Conservation (phyloP, 2,329 filamentous ascomycete species). For the Drechslerella stenobrocha region DNA sequence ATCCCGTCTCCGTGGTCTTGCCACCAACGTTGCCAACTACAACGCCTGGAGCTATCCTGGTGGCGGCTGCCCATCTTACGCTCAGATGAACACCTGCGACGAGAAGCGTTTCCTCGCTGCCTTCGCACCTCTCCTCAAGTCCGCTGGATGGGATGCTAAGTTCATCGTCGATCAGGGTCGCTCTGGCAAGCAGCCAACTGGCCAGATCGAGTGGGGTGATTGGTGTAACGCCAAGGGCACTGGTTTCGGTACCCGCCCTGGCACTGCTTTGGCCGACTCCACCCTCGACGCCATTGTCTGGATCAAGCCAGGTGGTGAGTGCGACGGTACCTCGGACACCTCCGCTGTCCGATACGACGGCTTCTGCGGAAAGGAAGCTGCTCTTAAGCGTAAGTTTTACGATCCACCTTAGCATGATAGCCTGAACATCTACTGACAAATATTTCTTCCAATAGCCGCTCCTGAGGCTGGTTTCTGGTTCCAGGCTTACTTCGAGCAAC, state of each 20-base stretch:
- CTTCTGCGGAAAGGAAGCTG: constrained; percentile 60
- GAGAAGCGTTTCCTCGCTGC: constrained; percentile 56
- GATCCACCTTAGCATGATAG: constrained; percentile 12
- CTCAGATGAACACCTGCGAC: no score
- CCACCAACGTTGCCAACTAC: constrained; percentile 66
- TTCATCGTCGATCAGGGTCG: constrained; percentile 63
- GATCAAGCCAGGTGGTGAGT: constrained; percentile 55
- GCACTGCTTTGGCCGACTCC: constrained; percentile 50
- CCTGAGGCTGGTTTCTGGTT: constrained; percentile 58
- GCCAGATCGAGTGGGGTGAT: constrained; percentile 60
- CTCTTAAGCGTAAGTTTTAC: constrained; percentile 54
- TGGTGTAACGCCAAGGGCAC: constrained; percentile 57
- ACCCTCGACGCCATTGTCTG: constrained; percentile 55
- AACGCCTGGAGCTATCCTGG: constrained; percentile 55
- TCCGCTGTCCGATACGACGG: constrained; percentile 61
- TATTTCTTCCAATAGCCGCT: constrained; percentile 56
- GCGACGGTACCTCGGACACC: constrained; percentile 60
- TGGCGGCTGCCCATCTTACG: constrained; percentile 57
- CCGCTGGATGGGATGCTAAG: constrained; percentile 55
- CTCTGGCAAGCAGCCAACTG: constrained; percentile 60
- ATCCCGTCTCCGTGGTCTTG: constrained; percentile 61
- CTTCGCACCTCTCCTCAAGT: constrained; percentile 55
- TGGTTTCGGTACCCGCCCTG: constrained; percentile 55
- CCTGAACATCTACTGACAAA: constrained; percentile 9
- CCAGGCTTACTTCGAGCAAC: constrained; percentile 59